A percentile compares a stretch with the other conserved stretches of the same genome.
Evolutionary conservation across 306 rosid species (phyloP).

Genomic region (Ammopiptanthus mongolicus): DNA sequence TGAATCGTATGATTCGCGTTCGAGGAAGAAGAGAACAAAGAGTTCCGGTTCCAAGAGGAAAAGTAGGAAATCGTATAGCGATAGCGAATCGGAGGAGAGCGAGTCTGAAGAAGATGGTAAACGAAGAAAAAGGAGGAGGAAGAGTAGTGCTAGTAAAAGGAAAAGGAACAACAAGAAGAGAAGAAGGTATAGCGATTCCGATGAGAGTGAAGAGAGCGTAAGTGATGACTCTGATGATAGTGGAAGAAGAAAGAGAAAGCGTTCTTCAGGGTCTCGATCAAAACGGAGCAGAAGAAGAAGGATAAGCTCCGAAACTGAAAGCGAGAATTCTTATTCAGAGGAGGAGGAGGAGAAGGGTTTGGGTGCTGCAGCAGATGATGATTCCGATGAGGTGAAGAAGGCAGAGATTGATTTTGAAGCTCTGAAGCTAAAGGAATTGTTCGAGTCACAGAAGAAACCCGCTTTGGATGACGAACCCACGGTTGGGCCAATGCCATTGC

Average conservation of each 20-base stretch:
- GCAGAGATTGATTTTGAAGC: conserved; percentile 54
- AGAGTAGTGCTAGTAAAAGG: conserved; percentile 21
- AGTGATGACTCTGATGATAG: conserved; percentile 36
- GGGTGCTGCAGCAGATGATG: conserved; percentile 42
- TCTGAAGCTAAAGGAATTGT: conserved; percentile 55
- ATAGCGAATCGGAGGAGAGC: conserved; percentile 41
- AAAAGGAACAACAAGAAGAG: conserved; percentile 19
- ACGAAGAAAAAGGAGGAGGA: conserved; percentile 44
- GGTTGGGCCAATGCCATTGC: conserved; percentile 96
- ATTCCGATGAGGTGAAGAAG: conserved; percentile 35
- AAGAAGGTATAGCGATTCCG: conserved; percentile 47
- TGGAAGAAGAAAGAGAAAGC: conserved; percentile 36
- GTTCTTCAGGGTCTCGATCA: conserved; percentile 22
- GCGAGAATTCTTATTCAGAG: conserved; percentile 35
- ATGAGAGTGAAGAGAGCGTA: conserved; percentile 39
- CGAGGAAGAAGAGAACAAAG: conserved; percentile 28
- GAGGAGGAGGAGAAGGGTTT: conserved; percentile 50
- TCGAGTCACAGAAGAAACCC: conserved; percentile 75
- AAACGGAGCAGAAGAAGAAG: conserved; percentile 28
- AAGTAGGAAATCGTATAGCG: conserved; percentile 35
- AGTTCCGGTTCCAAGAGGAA: conserved; percentile 24
- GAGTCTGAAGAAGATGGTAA: conserved; percentile 46
- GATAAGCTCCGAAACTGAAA: conserved; percentile 33
- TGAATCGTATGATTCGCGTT: conserved; percentile 37
- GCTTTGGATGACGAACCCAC: conserved; percentile 55